Conservation (phyloP, 495 filamentous ascomycete genomes). For the Tuber brumale region DNA sequence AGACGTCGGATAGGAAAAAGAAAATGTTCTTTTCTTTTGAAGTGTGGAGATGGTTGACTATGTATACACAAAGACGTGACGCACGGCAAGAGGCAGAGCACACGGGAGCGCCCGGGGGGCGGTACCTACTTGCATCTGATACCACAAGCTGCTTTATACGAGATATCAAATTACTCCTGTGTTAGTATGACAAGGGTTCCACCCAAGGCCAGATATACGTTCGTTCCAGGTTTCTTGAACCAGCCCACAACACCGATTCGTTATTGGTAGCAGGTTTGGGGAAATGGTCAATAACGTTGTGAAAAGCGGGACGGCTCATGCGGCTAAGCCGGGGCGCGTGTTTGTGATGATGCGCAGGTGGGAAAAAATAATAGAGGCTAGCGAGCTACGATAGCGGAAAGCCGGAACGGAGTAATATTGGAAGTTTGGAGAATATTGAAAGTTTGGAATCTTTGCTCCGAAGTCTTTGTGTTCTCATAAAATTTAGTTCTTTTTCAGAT, state of each 20-base stretch:
- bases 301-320: constrained; percentile 24
- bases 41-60: too few relatives aligned
- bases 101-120: too few relatives aligned
- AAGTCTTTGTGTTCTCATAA: too few relatives aligned
- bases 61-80: too few relatives aligned
- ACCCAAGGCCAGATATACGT: constrained; percentile 44
- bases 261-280: constrained; percentile 31
- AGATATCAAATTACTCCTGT: constrained; percentile 68
- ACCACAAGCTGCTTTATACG: constrained; percentile 52
- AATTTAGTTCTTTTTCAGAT: too few relatives aligned
- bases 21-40: too few relatives aligned
- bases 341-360: neutral
- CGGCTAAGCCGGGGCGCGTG: constrained; percentile 1
- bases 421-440: neutral
- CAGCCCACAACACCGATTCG: constrained; percentile 6
- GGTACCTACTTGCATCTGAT: too few relatives aligned
- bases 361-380: neutral
- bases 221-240: neutral
- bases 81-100: too few relatives aligned
- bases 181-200: constrained; percentile 54
- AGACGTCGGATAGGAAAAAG: too few relatives aligned
- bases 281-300: constrained; percentile 27
- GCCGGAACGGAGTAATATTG: neutral
- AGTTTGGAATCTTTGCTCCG: neutral
- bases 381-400: neutral